phyloP scores from a whole-genome alignment of 192 early-diverging fungal species.

The Spizellomyces sp. region DNA sequence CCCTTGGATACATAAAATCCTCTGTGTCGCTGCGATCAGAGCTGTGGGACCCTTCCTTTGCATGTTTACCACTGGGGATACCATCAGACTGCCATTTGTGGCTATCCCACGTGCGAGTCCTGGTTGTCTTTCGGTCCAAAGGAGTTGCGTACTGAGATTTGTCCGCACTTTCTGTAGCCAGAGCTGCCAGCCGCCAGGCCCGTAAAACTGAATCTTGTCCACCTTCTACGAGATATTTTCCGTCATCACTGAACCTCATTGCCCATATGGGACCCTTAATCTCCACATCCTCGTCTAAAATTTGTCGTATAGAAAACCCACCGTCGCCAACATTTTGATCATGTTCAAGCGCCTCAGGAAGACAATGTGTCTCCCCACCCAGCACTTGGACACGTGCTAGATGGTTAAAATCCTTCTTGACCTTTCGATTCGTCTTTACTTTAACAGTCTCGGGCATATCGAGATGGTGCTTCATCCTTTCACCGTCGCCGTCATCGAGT shows the following conservation, averaged over 20 bases:
- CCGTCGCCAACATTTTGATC: not conserved
- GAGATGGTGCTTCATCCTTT: not conserved
- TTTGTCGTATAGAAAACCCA: constrained; percentile 27
- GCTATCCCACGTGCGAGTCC: not conserved
- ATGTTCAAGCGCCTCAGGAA: not conserved
- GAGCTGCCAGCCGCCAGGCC: constrained; percentile 56
- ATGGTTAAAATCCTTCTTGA: constrained; percentile 30
- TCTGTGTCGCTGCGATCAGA: not conserved
- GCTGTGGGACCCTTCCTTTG: not conserved
- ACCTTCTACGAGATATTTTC: constrained; percentile 76
- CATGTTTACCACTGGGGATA: not conserved
- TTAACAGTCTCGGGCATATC: constrained; percentile 19
- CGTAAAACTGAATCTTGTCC: constrained; percentile 74
- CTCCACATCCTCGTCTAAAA: constrained; percentile 36
- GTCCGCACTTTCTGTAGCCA: constrained; percentile 24
- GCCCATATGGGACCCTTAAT: constrained; percentile 65
- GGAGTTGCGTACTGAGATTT: not conserved
- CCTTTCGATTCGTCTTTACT: constrained; percentile 37
- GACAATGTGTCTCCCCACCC: constrained; percentile 15
- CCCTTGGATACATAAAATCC: not conserved
- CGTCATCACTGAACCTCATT: constrained; percentile 77
- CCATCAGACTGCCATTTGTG: not conserved
- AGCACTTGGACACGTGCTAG: constrained; percentile 35
- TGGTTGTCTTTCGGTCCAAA: not conserved
- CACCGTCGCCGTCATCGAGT: not conserved